Evolutionary conservation across 345 rosid species (phyloP), one percentile per base, ranked within the genome.

Genomic region (Eucalyptus sp.): DNA sequence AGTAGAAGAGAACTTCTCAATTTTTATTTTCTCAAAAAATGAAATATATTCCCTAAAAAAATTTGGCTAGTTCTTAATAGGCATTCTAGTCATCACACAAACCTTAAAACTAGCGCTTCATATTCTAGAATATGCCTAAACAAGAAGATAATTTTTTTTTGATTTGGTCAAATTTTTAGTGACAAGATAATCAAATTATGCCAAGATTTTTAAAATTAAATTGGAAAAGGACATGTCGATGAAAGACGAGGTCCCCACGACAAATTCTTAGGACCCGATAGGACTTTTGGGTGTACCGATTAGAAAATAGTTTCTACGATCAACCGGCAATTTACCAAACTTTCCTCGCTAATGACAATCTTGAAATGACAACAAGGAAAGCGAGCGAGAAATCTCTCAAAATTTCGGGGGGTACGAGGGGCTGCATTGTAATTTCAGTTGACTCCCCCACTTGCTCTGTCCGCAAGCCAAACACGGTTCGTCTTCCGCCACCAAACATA

Each of bases 171-270:
- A 51, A 51, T 51, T 1, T 51, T 51, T 51, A 6, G 3, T 0
- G 7, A 51, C 20, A 0, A 16, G 0, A 51, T 51, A 51, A 51
- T 51, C 2, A 51, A 50, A 50, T 50, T 6, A 2, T 0, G 2
- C 3, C 6, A 16, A 51, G 8, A 51, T 51, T 51, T 51, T 5
- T 8, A 16, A 2, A 7, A 51, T 64, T n/a, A n/a, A 64, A 15
- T 15, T 64, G 18, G 1, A n/a, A n/a, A 64, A n/a, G 10, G n/a
- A n/a, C 41, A 64, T 7, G 76, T 2, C 2, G 76, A 64, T n/a
- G 62, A 56, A 56, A 24, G 7, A 56, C 22, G 29, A 56, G 12
- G 18, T 52, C 17, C 22, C 24, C 24, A 7, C 56, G 24, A 52
- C 24, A 17, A 52, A 14, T 16, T 15, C 52, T 50, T 50, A 15